Conservation (phyloP, 2,329 filamentous ascomycete genomes). For the Scopulariopsis brevicaulis region DNA sequence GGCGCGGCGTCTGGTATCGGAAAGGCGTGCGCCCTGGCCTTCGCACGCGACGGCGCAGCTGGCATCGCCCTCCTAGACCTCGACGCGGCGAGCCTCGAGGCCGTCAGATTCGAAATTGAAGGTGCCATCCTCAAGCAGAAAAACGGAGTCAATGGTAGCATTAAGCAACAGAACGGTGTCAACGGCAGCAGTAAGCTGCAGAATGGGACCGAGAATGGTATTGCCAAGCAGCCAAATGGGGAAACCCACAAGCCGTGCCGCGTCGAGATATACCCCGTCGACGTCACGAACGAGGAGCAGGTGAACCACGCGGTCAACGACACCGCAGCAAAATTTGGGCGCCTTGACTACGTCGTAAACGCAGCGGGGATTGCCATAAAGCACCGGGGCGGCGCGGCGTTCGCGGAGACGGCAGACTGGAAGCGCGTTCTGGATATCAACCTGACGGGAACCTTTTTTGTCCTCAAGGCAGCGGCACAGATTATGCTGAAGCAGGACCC, state of each 20-base stretch:
- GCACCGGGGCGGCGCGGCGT: slow-evolving; percentile 43
- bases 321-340: slow-evolving; percentile 36
- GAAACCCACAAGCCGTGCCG: slow-evolving; percentile 16
- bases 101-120: slow-evolving; percentile 20
- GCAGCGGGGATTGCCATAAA: slow-evolving; percentile 50
- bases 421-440: slow-evolving; percentile 46
- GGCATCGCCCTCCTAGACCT: slow-evolving; percentile 47
- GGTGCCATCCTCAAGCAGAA: slow-evolving; percentile 13
- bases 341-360: slow-evolving; percentile 53
- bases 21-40: slow-evolving; percentile 45
- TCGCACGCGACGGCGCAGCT: slow-evolving; percentile 47
- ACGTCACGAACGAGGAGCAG: slow-evolving; percentile 40
- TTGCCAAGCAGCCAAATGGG: neutral
- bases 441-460: slow-evolving; percentile 52
- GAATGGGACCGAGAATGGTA: slow-evolving; percentile 29
- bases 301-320: slow-evolving; percentile 29
- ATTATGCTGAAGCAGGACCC: slow-evolving; percentile 42
- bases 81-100: slow-evolving; percentile 32
- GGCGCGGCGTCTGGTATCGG: slow-evolving; percentile 44
- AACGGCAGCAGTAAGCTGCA: slow-evolving; percentile 10
- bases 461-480: slow-evolving; percentile 50
- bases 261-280: slow-evolving; percentile 30
- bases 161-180: no score
- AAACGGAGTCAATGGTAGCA: no score
- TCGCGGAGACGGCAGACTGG: slow-evolving; percentile 49